These are phyloP conservation scores for Helianthus annuus DNA, from an alignment of 129 eudicot genomes.

Conservation along the genomic window HanXRQr2.0-SUNRISE NC_035433.2:69131905-69132404, in stretches of 20 bases:
- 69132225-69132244: neutral
- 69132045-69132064: constrained; percentile 38
- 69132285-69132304: neutral
- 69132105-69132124: constrained; percentile 19
- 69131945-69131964: constrained; percentile 8
- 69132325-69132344: neutral
- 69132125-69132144: constrained; percentile 20
- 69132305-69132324: neutral
- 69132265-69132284: neutral
- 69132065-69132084: constrained; percentile 31
- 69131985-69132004: constrained; percentile 18
- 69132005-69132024: constrained; percentile 35
- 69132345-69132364: neutral
- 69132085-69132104: constrained; percentile 27
- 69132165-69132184: constrained; percentile 18
- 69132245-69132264: neutral
- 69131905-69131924: constrained; percentile 4
- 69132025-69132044: constrained; percentile 22
- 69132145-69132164: constrained; percentile 21
- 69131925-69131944: constrained; percentile 24
- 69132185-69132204: constrained; percentile 22
- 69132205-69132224: neutral
- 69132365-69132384: constrained; percentile 3
- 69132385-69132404: neutral
- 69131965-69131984: constrained; percentile 19